Evolutionary conservation across 192 early-diverging fungal genomes (phyloP), one percentile per base, ranked within the genome.

Genomic region (Oehlia diaphana): DNA sequence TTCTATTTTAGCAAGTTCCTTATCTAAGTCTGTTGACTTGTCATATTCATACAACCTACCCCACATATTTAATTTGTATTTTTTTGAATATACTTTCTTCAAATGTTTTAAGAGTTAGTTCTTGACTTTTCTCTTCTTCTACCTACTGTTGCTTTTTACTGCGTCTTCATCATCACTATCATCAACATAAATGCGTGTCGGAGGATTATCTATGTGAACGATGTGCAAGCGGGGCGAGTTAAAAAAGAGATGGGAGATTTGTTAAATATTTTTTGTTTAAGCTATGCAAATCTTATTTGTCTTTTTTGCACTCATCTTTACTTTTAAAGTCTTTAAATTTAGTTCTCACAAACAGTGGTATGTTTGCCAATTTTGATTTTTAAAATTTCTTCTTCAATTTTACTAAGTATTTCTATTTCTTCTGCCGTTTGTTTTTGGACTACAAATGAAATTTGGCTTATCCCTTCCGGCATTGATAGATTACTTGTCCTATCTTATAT

Each of bases 341-440:
- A 62, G 49, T 63, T 62, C 74, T 35, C 19, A 75, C 31, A 31
- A n/a, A 76, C 33, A 37, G 74, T 76, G 23, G 12, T 76, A 63
- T 63, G n/a, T 23, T 76, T 4, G 12, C 2, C 1, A 21, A 76
- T 21, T 3, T 8, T 16, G 62, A 9, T 47, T 42, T 42, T 42
- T 8, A 42, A 42, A 8, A 42, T 42, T 2, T 37, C 35, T 2
- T 35, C 4, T 37, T 37, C 35, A 37, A 37, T 37, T 37, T 37
- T 4, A 4, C 4, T 37, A 37, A 37, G 35, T 37, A 2, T 37
- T 37, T 37, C 35, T 4, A 3, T 61, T 37, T 58, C 58, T 21
- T 33, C 50, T 37, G 37, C 37, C 12, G 26, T 63, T 21, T 42
- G 16, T 31, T 26, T 63, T 35, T 9, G 2, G 9, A 47, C 28